Conservation (phyloP, 441 rosid species). For the Erodium trifolium region DNA sequence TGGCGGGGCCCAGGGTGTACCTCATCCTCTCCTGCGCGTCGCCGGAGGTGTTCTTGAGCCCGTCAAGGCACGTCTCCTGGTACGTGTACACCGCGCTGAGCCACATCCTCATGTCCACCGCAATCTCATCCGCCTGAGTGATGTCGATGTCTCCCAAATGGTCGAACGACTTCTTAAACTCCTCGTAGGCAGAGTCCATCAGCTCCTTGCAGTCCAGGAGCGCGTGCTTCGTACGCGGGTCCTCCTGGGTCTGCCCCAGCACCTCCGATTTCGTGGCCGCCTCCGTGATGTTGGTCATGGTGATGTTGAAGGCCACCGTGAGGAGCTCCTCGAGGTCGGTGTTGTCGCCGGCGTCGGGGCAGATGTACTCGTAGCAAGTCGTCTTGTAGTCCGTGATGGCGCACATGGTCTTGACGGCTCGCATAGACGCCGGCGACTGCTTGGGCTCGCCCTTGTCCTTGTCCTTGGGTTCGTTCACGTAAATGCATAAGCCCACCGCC, state of each 20-base stretch:
- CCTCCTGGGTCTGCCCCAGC: constrained; percentile 41
- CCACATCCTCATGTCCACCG: constrained; percentile 31
- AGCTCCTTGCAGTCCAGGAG: constrained; percentile 53
- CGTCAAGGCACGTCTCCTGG: constrained; percentile 60
- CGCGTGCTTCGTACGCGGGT: constrained; percentile 47
- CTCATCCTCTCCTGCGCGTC: constrained; percentile 16
- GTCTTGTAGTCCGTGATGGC: constrained; percentile 45
- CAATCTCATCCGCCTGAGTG: constrained; percentile 21
- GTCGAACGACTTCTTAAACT: constrained; percentile 36
- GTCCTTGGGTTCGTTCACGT: too few relatives aligned
- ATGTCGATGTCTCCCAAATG: too few relatives aligned
- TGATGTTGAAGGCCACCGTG: constrained; percentile 38
- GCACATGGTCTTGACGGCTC: constrained; percentile 60
- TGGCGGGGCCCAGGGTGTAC: constrained; percentile 25
- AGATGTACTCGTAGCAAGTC: constrained; percentile 44
- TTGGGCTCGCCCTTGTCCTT: not conserved
- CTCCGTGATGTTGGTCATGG: constrained; percentile 31
- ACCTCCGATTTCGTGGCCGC: constrained; percentile 41
- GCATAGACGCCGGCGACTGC: constrained; percentile 15
- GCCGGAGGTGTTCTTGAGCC: constrained; percentile 33
- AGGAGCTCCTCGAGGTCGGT: constrained; percentile 60
- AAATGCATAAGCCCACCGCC: too few relatives aligned
- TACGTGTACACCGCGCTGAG: constrained; percentile 51
- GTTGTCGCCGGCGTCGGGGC: constrained; percentile 25
- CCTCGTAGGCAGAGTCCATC: constrained; percentile 43